A percentile compares a stretch with the other conserved stretches of the same genome.
These are phyloP conservation scores for Haematococcus sp. DNA, from an alignment of 139 green algal genomes.

Conservation along the genomic window DNA sequence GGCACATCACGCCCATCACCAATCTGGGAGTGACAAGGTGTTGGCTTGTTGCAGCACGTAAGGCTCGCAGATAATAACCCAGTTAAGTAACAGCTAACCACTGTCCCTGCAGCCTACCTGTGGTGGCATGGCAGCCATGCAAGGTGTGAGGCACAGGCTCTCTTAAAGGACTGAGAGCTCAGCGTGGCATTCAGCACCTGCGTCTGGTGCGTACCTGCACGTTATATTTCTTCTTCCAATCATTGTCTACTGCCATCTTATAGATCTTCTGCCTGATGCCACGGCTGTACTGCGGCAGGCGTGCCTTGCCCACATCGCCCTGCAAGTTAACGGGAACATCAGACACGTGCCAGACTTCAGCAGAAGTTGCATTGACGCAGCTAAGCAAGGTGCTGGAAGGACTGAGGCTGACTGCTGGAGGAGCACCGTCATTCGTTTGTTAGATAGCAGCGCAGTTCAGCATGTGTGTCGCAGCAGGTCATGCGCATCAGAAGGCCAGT, in stretches of 20 bases:
- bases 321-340: not conserved
- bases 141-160: no score
- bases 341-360: not conserved
- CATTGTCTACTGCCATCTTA: constrained; percentile 11
- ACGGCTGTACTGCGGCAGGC: constrained; percentile 25
- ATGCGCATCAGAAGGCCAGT: no score
- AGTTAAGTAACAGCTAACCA: not conserved
- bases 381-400: not conserved
- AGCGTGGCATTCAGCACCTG: not conserved
- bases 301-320: constrained; percentile 32
- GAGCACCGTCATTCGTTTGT: not conserved
- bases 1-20: constrained; percentile 12
- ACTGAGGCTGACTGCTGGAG: no score
- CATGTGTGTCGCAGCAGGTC: no score
- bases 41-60: no score
- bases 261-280: constrained; percentile 40
- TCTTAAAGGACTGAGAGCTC: no score
- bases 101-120: no score
- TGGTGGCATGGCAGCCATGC: no score
- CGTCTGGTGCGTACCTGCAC: not conserved
- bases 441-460: no score
- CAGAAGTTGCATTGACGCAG: not conserved
- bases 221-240: constrained; percentile 19
- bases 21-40: no score
- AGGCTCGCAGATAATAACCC: constrained; percentile 14